A percentile compares a stretch with the other conserved stretches of the same genome.
phyloP scores from a whole-genome alignment of 495 filamentous ascomycete species.

The Niebla homalea region DNA sequence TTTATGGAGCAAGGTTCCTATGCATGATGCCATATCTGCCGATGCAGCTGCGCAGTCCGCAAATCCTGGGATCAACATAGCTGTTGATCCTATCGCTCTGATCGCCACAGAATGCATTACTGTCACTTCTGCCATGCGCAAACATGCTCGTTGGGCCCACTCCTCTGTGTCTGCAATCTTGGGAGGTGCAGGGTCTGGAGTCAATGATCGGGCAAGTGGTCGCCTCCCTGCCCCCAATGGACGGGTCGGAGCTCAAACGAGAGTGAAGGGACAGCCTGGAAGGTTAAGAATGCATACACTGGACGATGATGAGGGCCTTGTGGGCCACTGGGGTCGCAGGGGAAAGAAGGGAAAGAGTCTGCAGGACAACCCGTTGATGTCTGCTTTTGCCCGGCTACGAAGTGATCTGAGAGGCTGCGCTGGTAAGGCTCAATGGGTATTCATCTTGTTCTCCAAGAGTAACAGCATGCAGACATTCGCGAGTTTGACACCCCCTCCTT shows the following conservation, averaged over 20 bases:
- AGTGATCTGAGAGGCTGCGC: slow-evolving; percentile 83
- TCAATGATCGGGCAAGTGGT: slow-evolving; percentile 3
- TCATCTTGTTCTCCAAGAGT: not conserved
- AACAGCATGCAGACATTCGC: slow-evolving; percentile 55
- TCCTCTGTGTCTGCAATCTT: slow-evolving; percentile 94
- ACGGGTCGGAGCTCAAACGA: not conserved
- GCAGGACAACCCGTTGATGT: slow-evolving; percentile 95
- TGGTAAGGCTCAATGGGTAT: slow-evolving; percentile 30
- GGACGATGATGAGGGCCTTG: slow-evolving; percentile 41
- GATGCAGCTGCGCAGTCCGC: too few relatives aligned
- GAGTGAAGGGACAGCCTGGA: not conserved
- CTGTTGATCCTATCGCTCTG: slow-evolving; percentile 85
- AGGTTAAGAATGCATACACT: slow-evolving; percentile 5
- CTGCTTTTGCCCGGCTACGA: slow-evolving; percentile 80
- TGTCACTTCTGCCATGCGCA: slow-evolving; percentile 95
- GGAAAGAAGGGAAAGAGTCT: slow-evolving; percentile 97
- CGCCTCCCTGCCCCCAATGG: slow-evolving; percentile 2
- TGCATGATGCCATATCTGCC: too few relatives aligned
- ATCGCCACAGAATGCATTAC: slow-evolving; percentile 99
- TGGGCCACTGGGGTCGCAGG: slow-evolving; percentile 72
- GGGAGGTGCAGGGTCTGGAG: slow-evolving; percentile 47
- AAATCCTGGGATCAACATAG: slow-evolving; percentile 43
- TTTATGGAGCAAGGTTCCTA: too few relatives aligned
- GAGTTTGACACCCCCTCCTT: slow-evolving; percentile 80
- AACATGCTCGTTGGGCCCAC: slow-evolving; percentile 91